phyloP scores from a whole-genome alignment of 441 rosid species.

The Adansonia madagascariensis region DNA sequence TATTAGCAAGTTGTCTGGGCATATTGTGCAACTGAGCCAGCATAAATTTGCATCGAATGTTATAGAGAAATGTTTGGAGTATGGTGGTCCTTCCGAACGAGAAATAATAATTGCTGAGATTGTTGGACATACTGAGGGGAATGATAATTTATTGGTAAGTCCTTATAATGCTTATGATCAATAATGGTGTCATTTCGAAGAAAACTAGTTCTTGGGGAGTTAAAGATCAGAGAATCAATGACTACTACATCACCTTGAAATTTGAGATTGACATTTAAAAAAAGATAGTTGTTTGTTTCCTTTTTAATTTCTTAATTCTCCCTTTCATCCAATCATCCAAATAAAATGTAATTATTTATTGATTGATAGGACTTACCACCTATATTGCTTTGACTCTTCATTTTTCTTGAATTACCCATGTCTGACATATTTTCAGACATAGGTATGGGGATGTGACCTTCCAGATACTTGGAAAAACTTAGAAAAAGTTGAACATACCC shows the following conservation, averaged over 20 bases:
- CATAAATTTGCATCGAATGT: slow-evolving; percentile 80
- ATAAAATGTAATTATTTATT: not conserved
- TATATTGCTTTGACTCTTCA: too few species aligned
- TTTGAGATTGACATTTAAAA: not conserved
- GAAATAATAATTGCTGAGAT: slow-evolving; percentile 62
- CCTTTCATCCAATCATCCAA: not conserved
- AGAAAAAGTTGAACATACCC: too few species aligned
- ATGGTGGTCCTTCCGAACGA: slow-evolving; percentile 53
- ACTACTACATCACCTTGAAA: not conserved
- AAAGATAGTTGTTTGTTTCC: not conserved
- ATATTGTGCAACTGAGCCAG: slow-evolving; percentile 63
- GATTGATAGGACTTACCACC: not conserved
- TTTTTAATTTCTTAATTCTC: not conserved
- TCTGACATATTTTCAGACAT: too few species aligned
- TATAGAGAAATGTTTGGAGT: slow-evolving; percentile 66
- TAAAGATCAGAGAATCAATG: not conserved
- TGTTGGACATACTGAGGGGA: slow-evolving; percentile 54
- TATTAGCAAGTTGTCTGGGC: slow-evolving; percentile 58
- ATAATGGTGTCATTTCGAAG: not conserved
- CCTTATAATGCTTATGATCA: slow-evolving; percentile 8
- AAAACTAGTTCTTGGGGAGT: not conserved
- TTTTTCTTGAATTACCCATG: too few species aligned
- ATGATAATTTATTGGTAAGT: slow-evolving; percentile 62
- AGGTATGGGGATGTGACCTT: too few species aligned
- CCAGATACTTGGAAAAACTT: too few species aligned